Percentiles rank a stretch among this genome's conserved stretches.
These are phyloP conservation scores for Phlebopus sp. DNA, from an alignment of 1,284 basidiomycete genomes.

Conservation along the genomic window DNA sequence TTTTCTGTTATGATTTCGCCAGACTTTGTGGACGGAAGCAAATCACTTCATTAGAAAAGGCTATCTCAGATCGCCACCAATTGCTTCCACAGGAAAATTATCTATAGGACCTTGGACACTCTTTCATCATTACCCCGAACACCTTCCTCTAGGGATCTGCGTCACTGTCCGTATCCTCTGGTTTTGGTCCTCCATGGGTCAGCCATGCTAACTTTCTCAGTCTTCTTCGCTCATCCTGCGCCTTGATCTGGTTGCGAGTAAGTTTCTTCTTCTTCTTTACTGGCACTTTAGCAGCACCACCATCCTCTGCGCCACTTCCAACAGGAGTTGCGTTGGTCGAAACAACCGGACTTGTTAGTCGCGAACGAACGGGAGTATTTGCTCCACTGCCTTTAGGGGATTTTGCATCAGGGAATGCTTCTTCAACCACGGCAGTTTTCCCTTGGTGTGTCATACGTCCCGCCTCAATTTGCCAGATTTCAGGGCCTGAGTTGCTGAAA, in stretches of 20 bases:
- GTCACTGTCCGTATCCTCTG: slow-evolving; percentile 77
- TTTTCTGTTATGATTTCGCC: slow-evolving; percentile 5
- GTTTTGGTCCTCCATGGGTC: slow-evolving; percentile 73
- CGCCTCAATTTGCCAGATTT: slow-evolving; percentile 79
- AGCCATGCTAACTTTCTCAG: slow-evolving; percentile 84
- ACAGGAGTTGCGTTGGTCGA: slow-evolving; percentile 67
- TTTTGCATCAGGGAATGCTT: slow-evolving; percentile 60
- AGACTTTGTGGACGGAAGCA: slow-evolving; percentile 14
- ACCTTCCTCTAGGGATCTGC: slow-evolving; percentile 20
- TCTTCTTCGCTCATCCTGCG: slow-evolving; percentile 78
- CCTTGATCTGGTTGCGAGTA: slow-evolving; percentile 90
- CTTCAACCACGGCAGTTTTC: slow-evolving; percentile 82
- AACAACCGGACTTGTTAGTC: slow-evolving; percentile 60
- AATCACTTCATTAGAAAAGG: slow-evolving; percentile 28
- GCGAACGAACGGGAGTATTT: slow-evolving; percentile 66
- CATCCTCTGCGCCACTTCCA: slow-evolving; percentile 69
- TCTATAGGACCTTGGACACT: slow-evolving; percentile 21
- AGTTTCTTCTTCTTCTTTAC: slow-evolving; percentile 87
- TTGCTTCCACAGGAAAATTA: slow-evolving; percentile 25
- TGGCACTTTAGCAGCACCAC: slow-evolving; percentile 40
- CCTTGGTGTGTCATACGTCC: slow-evolving; percentile 87
- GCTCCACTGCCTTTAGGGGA: slow-evolving; percentile 67
- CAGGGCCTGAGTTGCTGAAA: slow-evolving; percentile 52
- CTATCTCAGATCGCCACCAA: slow-evolving; percentile 34
- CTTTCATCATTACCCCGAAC: slow-evolving; percentile 1